Base-by-base conservation (phyloP, 2,329 filamentous ascomycete genomes). In the Alternaria solani region DNA sequence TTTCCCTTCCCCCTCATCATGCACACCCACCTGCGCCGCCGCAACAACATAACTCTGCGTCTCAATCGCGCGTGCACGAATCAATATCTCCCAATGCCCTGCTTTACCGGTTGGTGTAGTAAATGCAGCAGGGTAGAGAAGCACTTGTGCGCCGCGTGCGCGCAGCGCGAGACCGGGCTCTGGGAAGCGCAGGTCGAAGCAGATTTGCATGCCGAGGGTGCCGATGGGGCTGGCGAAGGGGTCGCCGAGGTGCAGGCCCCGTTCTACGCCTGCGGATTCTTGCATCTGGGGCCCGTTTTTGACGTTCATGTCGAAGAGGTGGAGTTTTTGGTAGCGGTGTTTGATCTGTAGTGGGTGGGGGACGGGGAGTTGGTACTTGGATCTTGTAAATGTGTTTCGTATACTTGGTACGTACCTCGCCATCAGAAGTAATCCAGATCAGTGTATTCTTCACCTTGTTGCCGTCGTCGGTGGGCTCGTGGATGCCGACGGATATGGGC, bases 41-140 rank as follows among this genome's bases (percentile, higher is more conserved):
- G 94, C 94, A 62, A 97, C 82, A 2, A 97, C 89, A 82, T 92
- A 98, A 56, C 88, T 88, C 80, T 97, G 91, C 18, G 90, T 93
- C 82, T 97, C 94, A 61, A 97, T 92, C 9, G 94, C 94, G 47
- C 94, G 84, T 4, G 92, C 89, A 28, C 91, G 84, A 14, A 97
- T 82, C 6, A 98, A 81, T 2, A 87, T 83, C 72, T 93, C 88
- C 94, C 94, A 98, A 79, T 97, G 94, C 6, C 69, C 69, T 1
- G 91, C 91, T 57, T 83, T 84, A 0, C 94, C 94, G 0, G 94
- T 97, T 1, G 90, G 88, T 0, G 96, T 85, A 0, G 94, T 97
- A 74, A 97, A 98, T 4, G 94, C 94, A 6, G 91, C 94, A 0
- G 94, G 94, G 74, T 94, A 97, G 0, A 92, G 88, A 51, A 97